phyloP scores from a whole-genome alignment of 352 stramenopile species.

The Peronospora destructor region DNA sequence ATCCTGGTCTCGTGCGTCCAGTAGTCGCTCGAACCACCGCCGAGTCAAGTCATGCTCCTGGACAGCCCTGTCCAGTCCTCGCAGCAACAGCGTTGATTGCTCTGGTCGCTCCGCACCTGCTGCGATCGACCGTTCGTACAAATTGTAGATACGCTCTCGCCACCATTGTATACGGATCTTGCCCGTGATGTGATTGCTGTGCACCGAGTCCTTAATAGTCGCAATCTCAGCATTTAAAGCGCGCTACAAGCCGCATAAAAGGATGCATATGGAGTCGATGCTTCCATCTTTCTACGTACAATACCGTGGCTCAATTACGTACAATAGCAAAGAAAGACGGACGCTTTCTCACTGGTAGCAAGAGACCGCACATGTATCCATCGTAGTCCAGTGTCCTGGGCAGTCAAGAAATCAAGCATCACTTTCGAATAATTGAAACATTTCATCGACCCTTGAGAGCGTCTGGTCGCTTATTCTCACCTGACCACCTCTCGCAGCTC shows the following conservation, averaged over 20 bases:
- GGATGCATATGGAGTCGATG: background rate
- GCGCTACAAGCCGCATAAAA: constrained; percentile 32
- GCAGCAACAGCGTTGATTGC: constrained; percentile 56
- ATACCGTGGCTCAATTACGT: constrained; percentile 3
- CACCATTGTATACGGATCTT: constrained; percentile 92
- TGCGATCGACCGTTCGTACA: constrained; percentile 38
- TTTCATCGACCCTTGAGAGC: background rate
- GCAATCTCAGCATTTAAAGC: constrained; percentile 88
- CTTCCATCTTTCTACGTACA: background rate
- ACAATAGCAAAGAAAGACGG: constrained; percentile 80
- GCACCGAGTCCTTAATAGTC: constrained; percentile 83
- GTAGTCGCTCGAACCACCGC: constrained; percentile 87
- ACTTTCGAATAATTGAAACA: background rate
- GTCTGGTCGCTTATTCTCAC: constrained; percentile 13
- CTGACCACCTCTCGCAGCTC: constrained; percentile 41
- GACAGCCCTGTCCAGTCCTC: constrained; percentile 59
- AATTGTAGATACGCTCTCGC: constrained; percentile 72
- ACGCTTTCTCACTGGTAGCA: constrained; percentile 59
- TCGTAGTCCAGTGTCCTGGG: constrained; percentile 80
- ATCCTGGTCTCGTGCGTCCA: constrained; percentile 86
- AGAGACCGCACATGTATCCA: constrained; percentile 67
- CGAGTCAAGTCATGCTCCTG: constrained; percentile 72
- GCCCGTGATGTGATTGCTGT: constrained; percentile 77
- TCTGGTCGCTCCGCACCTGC: constrained; percentile 27
- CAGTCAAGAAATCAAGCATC: background rate